Evolutionary conservation across 257 asterid species (phyloP).

Genomic region (Forsythia viridissima): DNA sequence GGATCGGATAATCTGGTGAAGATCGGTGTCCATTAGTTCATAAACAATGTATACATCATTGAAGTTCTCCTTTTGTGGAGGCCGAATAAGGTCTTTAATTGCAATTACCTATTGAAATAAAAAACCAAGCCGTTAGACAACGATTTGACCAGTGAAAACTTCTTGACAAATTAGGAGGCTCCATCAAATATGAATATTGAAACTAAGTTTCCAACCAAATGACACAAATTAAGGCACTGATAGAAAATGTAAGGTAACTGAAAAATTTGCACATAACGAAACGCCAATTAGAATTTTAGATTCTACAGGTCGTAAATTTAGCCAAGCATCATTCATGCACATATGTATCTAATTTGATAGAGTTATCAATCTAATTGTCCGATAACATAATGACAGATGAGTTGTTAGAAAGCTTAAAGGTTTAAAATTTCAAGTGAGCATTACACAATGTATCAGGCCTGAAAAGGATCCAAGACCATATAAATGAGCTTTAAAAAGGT

Average conservation of each 20-base stretch:
- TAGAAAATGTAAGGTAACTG: background rate
- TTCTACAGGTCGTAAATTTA: background rate
- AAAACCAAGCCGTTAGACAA: slow-evolving; percentile 10
- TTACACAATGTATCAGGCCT: no score
- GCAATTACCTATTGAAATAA: slow-evolving; percentile 64
- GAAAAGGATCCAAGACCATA: no score
- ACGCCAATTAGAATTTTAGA: background rate
- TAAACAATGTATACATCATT: slow-evolving; percentile 92
- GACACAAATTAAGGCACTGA: background rate
- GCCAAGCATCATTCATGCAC: background rate
- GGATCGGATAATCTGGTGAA: slow-evolving; percentile 93
- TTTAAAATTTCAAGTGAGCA: background rate
- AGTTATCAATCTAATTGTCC: background rate
- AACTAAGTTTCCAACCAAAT: background rate
- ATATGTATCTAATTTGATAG: background rate
- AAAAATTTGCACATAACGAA: background rate
- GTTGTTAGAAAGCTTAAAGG: background rate
- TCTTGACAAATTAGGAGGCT: background rate
- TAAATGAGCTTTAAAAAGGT: no score
- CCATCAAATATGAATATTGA: no score
- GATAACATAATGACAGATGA: background rate
- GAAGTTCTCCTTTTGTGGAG: slow-evolving; percentile 92
- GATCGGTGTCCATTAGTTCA: slow-evolving; percentile 99
- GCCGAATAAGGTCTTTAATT: slow-evolving; percentile 87
- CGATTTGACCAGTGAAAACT: background rate